Evolutionary conservation across 192 early-diverging fungal genomes (phyloP).

Genomic region (Mortierella hygrophila): DNA sequence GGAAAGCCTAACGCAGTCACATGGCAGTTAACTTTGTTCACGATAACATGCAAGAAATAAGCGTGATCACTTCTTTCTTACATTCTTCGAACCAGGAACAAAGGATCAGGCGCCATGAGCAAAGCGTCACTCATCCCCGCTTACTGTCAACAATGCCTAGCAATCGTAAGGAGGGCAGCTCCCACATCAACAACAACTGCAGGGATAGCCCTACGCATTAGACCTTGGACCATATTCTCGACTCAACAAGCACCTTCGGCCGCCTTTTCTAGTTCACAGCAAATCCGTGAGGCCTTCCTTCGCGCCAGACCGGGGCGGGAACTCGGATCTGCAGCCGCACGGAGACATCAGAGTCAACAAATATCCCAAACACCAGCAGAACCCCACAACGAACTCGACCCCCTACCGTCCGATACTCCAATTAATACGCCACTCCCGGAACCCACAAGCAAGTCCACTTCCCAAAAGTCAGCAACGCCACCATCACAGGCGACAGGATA

Average conservation of each 20-base stretch:
- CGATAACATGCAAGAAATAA: background rate
- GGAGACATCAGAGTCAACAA: slow-evolving; percentile 4
- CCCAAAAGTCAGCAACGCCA: background rate
- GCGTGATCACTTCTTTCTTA: background rate
- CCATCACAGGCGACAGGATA: slow-evolving; percentile 21
- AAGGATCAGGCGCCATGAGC: background rate
- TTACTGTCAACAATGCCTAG: slow-evolving; percentile 12
- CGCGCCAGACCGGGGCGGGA: slow-evolving; percentile 32
- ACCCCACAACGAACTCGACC: background rate
- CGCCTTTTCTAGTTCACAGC: slow-evolving; percentile 18
- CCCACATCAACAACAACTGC: background rate
- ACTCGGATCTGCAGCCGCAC: background rate
- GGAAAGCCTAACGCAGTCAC: background rate
- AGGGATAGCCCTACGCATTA: background rate
- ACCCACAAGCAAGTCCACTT: too few relatives aligned
- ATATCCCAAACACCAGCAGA: background rate
- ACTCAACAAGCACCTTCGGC: background rate
- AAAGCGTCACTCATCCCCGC: slow-evolving; percentile 7
- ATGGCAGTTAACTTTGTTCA: background rate
- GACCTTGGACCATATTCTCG: background rate
- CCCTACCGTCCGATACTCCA: background rate
- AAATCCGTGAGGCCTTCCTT: slow-evolving; percentile 37
- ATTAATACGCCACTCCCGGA: background rate
- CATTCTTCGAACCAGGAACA: background rate
- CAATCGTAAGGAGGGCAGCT: background rate